phyloP scores from a whole-genome alignment of 345 rosid genomes.

The Physaria fendleri region DNA sequence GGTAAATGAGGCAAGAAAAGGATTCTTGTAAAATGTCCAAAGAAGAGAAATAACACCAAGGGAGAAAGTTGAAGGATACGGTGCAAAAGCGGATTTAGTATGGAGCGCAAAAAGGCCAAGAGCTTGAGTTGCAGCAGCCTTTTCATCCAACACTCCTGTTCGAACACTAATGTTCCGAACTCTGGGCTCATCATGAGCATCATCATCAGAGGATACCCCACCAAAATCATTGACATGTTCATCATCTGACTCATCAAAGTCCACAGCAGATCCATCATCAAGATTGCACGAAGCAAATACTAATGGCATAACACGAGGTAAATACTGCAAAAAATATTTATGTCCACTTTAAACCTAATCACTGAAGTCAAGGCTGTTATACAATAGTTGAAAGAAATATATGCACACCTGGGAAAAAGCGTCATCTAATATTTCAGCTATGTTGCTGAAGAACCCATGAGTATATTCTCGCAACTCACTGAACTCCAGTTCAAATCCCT shows the following conservation, averaged over 20 bases:
- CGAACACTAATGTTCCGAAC: conserved; percentile 92
- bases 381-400: conserved; percentile 12
- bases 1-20: conserved; percentile 41
- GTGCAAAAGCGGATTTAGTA: conserved; percentile 69
- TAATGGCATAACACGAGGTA: conserved; percentile 84
- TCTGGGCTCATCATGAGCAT: conserved; percentile 93
- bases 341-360: background rate
- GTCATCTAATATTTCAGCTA: conserved; percentile 92
- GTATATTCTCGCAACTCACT: conserved; percentile 98
- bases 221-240: conserved; percentile 80
- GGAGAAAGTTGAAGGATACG: conserved; percentile 59
- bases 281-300: conserved; percentile 93
- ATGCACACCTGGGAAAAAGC: conserved; percentile 65
- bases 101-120: conserved; percentile 94
- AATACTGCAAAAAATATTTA: conserved; percentile 51
- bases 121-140: conserved; percentile 99
- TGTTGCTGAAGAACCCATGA: conserved; percentile 97
- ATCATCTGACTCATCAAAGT: conserved; percentile 87
- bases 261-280: conserved; percentile 97
- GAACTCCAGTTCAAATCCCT: conserved; percentile 92
- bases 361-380: conserved; percentile 8
- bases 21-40: background rate
- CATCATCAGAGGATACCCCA: conserved; percentile 97
- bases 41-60: background rate
- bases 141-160: conserved; percentile 98